Percentiles rank a stretch among this genome's conserved stretches.
phyloP scores from a whole-genome alignment of 2,329 filamentous ascomycete species.

The Drechslera avenae region DNA sequence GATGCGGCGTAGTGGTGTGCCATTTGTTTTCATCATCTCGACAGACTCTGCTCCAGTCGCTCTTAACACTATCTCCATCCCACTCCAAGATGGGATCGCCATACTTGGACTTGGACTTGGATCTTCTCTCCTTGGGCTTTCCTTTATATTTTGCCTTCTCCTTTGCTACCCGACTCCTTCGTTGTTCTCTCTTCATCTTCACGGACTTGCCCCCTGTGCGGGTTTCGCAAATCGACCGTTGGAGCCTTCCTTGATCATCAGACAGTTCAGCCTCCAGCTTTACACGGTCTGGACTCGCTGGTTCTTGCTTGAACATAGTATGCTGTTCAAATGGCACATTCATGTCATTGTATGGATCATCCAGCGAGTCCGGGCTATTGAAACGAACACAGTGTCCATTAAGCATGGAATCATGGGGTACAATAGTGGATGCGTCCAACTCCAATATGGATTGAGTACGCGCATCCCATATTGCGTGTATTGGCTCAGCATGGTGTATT shows the following conservation, averaged over 20 bases:
- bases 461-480: too few species aligned
- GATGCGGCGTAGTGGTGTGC: neutral
- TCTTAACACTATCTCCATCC: neutral
- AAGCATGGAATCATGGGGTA: slow-evolving; percentile 19
- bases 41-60: slow-evolving; percentile 5
- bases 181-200: slow-evolving; percentile 21
- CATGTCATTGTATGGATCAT: slow-evolving; percentile 10
- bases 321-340: too few species aligned
- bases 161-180: slow-evolving; percentile 8
- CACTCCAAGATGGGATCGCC: neutral
- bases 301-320: too few species aligned
- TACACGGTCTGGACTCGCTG: neutral
- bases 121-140: slow-evolving; percentile 5
- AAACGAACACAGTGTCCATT: slow-evolving; percentile 19
- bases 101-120: too few species aligned
- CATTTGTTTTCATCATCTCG: too few species aligned
- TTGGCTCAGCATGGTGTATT: neutral
- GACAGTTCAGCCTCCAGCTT: slow-evolving; percentile 27
- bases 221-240: slow-evolving; percentile 30
- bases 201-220: slow-evolving; percentile 34
- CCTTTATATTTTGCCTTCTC: slow-evolving; percentile 8
- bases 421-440: slow-evolving; percentile 15
- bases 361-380: slow-evolving; percentile 11
- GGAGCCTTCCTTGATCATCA: slow-evolving; percentile 18
- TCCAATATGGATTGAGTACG: slow-evolving; percentile 9